phyloP scores from a whole-genome alignment of 192 early-diverging fungal genomes.

The Backusella parvicylindrica region DNA sequence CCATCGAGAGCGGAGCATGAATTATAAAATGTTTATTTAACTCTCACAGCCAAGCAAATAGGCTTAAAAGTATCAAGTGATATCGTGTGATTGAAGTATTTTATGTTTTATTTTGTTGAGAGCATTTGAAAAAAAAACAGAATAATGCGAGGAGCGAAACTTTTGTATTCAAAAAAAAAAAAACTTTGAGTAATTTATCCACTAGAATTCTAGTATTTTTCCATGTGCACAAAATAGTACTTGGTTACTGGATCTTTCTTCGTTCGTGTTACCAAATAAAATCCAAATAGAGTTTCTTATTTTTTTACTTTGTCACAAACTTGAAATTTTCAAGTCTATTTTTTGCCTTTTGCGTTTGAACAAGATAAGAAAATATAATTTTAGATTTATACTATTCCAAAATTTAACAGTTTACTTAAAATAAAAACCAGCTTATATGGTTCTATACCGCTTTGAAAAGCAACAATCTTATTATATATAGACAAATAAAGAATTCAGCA shows the following conservation, averaged over 20 bases:
- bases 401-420: not conserved
- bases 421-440: not conserved
- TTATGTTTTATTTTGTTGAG: not conserved
- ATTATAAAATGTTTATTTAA: not conserved
- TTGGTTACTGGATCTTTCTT: not conserved
- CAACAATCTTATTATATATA: not conserved
- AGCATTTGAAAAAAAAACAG: not conserved
- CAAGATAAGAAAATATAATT: not conserved
- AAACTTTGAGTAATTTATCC: not conserved
- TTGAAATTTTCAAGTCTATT: not conserved
- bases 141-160: not conserved
- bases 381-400: not conserved
- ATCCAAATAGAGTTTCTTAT: not conserved
- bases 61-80: slow-evolving; percentile 6
- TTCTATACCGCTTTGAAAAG: not conserved
- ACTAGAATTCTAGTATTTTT: not conserved
- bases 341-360: not conserved
- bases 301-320: not conserved
- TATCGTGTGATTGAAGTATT: not conserved
- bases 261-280: not conserved
- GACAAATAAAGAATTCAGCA: not conserved
- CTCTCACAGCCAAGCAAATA: not conserved
- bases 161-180: not conserved
- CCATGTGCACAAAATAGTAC: not conserved
- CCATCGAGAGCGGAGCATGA: not conserved